Conservation (phyloP, 2,329 filamentous ascomycete genomes). For the Dothideomycetes sp. region DNA sequence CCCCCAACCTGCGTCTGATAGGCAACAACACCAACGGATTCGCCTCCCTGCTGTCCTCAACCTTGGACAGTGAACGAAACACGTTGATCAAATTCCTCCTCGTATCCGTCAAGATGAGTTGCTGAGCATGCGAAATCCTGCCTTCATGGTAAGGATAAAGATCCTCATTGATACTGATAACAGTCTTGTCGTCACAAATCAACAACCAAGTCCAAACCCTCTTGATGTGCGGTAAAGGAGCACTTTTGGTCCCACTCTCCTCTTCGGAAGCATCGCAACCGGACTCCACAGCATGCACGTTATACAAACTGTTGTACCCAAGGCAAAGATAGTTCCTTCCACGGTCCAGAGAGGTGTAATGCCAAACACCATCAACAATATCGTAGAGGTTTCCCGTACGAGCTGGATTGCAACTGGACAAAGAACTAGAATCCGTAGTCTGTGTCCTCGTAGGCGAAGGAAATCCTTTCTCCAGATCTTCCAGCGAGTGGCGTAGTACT, state of each 20-base stretch:
- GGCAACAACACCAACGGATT: slow-evolving; percentile 36
- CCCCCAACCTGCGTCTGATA: slow-evolving; percentile 36
- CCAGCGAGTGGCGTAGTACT: slow-evolving; percentile 5
- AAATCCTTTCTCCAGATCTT: slow-evolving; percentile 26
- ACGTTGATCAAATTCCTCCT: slow-evolving; percentile 53
- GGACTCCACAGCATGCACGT: slow-evolving; percentile 35
- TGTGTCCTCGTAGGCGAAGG: slow-evolving; percentile 8
- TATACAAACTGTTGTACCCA: slow-evolving; percentile 61
- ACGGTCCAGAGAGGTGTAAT: slow-evolving; percentile 65
- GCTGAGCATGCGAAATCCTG: slow-evolving; percentile 32
- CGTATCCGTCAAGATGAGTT: slow-evolving; percentile 41
- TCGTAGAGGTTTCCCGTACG: slow-evolving; percentile 41
- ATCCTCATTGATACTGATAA: slow-evolving; percentile 61
- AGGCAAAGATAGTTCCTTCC: slow-evolving; percentile 60
- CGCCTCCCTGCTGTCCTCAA: slow-evolving; percentile 28
- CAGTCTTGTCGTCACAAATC: slow-evolving; percentile 59
- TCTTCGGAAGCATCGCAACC: slow-evolving; percentile 21
- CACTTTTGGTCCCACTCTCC: slow-evolving; percentile 6
- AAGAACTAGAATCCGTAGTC: slow-evolving; percentile 25
- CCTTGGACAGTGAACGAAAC: slow-evolving; percentile 51
- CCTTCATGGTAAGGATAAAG: slow-evolving; percentile 31
- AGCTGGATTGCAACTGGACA: slow-evolving; percentile 25
- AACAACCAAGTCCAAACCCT: slow-evolving; percentile 64
- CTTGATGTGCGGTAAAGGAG: slow-evolving; percentile 37
- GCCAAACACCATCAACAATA: slow-evolving; percentile 62